Conservation (phyloP, 768 basidiomycete genomes). For the Trametes cingulata region DNA sequence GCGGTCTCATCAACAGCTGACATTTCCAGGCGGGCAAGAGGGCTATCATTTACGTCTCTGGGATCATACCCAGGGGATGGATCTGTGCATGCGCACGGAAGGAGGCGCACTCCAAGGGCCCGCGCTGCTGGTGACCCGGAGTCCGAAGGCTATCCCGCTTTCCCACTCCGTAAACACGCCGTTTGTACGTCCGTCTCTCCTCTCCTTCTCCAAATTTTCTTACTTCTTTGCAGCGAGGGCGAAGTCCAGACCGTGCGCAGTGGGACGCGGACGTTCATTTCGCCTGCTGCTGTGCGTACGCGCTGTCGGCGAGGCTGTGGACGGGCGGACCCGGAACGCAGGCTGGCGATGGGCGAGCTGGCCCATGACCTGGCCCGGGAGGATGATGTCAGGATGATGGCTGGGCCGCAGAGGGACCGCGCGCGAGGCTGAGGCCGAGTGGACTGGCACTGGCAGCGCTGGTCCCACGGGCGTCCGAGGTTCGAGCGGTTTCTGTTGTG, state of each 20-base stretch:
- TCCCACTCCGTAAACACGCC: slow-evolving; percentile 14
- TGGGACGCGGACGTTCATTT: neutral
- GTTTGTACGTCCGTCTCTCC: slow-evolving; percentile 2
- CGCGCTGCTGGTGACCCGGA: neutral
- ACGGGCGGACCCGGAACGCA: slow-evolving; percentile 7
- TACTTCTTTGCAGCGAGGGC: neutral
- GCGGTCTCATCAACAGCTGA: slow-evolving; percentile 18
- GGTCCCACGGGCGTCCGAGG: neutral
- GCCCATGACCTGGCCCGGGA: neutral
- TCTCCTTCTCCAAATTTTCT: neutral
- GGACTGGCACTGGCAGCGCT: too few species aligned
- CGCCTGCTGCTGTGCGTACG: neutral
- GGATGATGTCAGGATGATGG: slow-evolving; percentile 14
- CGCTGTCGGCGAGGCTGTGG: neutral
- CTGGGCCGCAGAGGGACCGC: slow-evolving; percentile 1
- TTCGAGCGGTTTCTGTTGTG: slow-evolving; percentile 18
- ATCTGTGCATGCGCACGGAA: neutral
- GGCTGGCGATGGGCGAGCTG: slow-evolving; percentile 1
- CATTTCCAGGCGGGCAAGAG: neutral
- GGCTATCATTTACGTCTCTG: slow-evolving; percentile 12
- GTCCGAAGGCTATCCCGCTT: slow-evolving; percentile 4
- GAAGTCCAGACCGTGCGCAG: slow-evolving; percentile 7
- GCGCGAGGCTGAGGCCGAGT: neutral
- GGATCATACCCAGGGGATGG: neutral
- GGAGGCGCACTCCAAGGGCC: slow-evolving; percentile 1